These are phyloP conservation scores for Alternaria brassicicola DNA, from an alignment of 2,329 filamentous ascomycete species.

Conservation along the genomic window DNA sequence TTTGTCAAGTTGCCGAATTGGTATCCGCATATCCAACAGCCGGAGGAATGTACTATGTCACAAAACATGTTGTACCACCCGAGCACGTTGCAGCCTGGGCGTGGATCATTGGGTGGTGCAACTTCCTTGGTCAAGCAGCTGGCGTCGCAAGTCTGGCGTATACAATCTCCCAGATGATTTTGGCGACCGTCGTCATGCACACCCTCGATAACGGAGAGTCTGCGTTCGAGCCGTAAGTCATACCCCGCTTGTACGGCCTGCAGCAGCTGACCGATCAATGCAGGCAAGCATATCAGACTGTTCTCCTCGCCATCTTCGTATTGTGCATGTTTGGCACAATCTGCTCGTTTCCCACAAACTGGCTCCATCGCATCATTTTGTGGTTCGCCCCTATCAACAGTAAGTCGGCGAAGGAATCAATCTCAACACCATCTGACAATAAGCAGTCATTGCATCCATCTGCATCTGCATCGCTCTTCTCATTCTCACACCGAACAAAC, in stretches of 20 bases:
- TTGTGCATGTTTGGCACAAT: slow-evolving; percentile 63
- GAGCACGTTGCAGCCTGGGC: slow-evolving; percentile 67
- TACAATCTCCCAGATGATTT: slow-evolving; percentile 67
- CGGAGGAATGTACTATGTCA: slow-evolving; percentile 72
- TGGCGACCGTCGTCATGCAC: slow-evolving; percentile 67
- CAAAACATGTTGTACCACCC: slow-evolving; percentile 67
- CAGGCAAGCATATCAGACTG: slow-evolving; percentile 64
- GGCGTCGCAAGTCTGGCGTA: slow-evolving; percentile 68
- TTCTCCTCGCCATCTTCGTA: slow-evolving; percentile 62
- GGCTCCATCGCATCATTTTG: slow-evolving; percentile 63
- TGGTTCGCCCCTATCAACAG: slow-evolving; percentile 72
- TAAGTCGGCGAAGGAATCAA: slow-evolving; percentile 32
- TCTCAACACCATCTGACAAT: slow-evolving; percentile 9
- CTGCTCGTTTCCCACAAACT: slow-evolving; percentile 67
- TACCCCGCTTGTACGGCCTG: not conserved
- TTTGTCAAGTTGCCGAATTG: slow-evolving; percentile 62
- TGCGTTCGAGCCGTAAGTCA: slow-evolving; percentile 62
- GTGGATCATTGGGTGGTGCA: slow-evolving; percentile 72
- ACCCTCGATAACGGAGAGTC: slow-evolving; percentile 60
- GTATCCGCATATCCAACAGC: slow-evolving; percentile 71
- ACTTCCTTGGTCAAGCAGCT: slow-evolving; percentile 68
- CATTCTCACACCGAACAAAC: slow-evolving; percentile 64
- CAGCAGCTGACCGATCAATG: slow-evolving; percentile 12
- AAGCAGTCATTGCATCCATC: slow-evolving; percentile 61
- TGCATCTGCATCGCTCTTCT: slow-evolving; percentile 65